These are phyloP conservation scores for Ceratobasidium theobromae DNA, from an alignment of 1,284 basidiomycete genomes.

Conservation along the genomic window DNA sequence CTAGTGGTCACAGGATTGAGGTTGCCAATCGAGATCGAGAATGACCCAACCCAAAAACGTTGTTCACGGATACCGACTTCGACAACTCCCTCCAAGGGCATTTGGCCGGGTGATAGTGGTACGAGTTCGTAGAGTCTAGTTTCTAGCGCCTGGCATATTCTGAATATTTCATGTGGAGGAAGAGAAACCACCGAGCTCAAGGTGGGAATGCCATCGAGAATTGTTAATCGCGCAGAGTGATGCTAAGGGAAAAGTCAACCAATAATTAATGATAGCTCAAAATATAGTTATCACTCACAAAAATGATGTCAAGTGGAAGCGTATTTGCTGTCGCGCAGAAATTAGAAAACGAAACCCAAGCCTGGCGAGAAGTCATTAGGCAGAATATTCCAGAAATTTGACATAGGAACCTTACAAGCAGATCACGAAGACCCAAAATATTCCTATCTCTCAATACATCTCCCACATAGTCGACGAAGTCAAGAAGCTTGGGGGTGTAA, in stretches of 20 bases:
- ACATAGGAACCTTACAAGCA: slow-evolving; percentile 61
- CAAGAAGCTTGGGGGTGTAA: slow-evolving; percentile 70
- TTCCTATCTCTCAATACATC: slow-evolving; percentile 64
- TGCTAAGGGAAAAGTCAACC: slow-evolving; percentile 52
- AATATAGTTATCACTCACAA: slow-evolving; percentile 58
- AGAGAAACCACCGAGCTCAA: slow-evolving; percentile 51
- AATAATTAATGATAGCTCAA: slow-evolving; percentile 10
- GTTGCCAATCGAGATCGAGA: slow-evolving; percentile 68
- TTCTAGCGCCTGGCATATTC: slow-evolving; percentile 42
- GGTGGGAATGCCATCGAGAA: slow-evolving; percentile 80
- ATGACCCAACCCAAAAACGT: slow-evolving; percentile 70
- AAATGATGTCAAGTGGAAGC: slow-evolving; percentile 58
- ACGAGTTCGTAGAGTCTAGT: slow-evolving; percentile 49
- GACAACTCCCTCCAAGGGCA: slow-evolving; percentile 75
- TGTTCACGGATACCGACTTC: slow-evolving; percentile 53
- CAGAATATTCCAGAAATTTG: background rate
- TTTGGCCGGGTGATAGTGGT: slow-evolving; percentile 46
- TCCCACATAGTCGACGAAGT: slow-evolving; percentile 83
- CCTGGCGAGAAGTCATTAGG: slow-evolving; percentile 49
- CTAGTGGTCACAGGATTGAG: slow-evolving; percentile 39
- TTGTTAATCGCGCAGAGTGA: slow-evolving; percentile 84
- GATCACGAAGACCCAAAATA: slow-evolving; percentile 81
- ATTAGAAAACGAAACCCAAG: slow-evolving; percentile 91
- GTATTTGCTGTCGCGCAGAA: slow-evolving; percentile 41
- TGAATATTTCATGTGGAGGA: background rate